phyloP scores from a whole-genome alignment of 176 grass and related monocot genomes.

The Ananas comosus region DNA sequence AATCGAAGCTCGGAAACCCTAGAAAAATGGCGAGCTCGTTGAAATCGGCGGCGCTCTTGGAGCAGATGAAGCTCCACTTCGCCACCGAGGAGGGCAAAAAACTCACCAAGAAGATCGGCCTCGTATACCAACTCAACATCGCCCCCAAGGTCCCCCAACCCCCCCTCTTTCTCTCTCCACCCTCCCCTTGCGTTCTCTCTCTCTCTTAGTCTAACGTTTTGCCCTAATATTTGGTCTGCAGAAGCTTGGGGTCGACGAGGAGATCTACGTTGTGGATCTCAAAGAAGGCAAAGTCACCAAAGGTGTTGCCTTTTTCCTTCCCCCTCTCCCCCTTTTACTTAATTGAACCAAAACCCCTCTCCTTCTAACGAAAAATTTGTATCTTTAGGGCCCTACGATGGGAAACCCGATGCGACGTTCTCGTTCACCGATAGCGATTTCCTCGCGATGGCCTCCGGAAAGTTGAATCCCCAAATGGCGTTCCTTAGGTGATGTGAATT shows the following conservation, averaged over 20 bases:
- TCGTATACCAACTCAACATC: slow-evolving; percentile 88
- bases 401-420: slow-evolving; percentile 73
- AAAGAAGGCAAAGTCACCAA: slow-evolving; percentile 73
- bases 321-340: neutral
- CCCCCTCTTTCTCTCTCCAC: neutral
- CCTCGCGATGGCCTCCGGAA: slow-evolving; percentile 53
- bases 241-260: slow-evolving; percentile 78
- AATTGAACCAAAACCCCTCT: neutral
- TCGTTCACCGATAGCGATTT: slow-evolving; percentile 88
- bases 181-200: neutral
- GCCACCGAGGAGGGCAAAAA: slow-evolving; percentile 56
- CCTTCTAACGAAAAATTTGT: slow-evolving; percentile 6
- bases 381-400: slow-evolving; percentile 46
- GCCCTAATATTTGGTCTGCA: slow-evolving; percentile 12
- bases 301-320: slow-evolving; percentile 26
- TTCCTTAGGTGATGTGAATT: slow-evolving; percentile 43
- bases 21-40: slow-evolving; percentile 61
- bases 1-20: neutral
- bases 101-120: slow-evolving; percentile 58
- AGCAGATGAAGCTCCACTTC: slow-evolving; percentile 64
- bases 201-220: slow-evolving; percentile 8
- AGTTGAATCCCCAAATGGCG: slow-evolving; percentile 80
- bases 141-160: slow-evolving; percentile 45
- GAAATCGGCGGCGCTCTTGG: slow-evolving; percentile 56
- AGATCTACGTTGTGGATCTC: slow-evolving; percentile 87